A percentile compares a stretch with the other conserved stretches of the same genome.
Evolutionary conservation across 2,329 filamentous ascomycete species (phyloP).

Genomic region (Ophiostoma piceae): DNA sequence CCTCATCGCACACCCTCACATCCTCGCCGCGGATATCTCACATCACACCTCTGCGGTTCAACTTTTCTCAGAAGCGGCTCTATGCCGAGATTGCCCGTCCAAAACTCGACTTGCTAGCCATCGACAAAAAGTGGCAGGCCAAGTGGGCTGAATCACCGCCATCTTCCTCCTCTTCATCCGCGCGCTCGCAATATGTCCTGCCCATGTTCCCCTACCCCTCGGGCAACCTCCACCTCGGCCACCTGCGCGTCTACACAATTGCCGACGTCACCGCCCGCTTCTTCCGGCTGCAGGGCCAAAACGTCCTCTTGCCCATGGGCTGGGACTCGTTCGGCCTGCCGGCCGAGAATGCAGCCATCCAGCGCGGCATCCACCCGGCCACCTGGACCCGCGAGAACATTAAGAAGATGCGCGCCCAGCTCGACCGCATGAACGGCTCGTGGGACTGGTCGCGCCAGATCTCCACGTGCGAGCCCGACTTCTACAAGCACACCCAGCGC

Average conservation of each 20-base stretch:
- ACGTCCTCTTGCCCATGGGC: conserved; percentile 83
- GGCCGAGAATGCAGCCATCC: conserved; percentile 85
- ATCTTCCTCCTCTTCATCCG: background rate
- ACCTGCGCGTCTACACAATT: conserved; percentile 84
- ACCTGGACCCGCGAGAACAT: conserved; percentile 80
- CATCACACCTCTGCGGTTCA: background rate
- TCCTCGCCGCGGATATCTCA: background rate
- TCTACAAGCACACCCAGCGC: conserved; percentile 85
- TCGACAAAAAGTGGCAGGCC: conserved; percentile 51
- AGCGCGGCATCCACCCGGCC: conserved; percentile 70
- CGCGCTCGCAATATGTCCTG: conserved; percentile 59
- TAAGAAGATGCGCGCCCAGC: conserved; percentile 74
- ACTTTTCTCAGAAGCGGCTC: conserved; percentile 26
- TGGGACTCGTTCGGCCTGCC: conserved; percentile 92
- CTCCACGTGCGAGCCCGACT: conserved; percentile 74
- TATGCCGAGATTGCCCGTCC: conserved; percentile 32
- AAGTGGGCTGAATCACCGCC: conserved; percentile 37
- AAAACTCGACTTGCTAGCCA: conserved; percentile 43
- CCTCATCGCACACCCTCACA: background rate
- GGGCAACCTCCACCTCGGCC: conserved; percentile 77
- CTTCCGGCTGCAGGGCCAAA: conserved; percentile 64
- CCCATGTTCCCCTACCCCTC: conserved; percentile 95
- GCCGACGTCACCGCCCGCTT: conserved; percentile 79
- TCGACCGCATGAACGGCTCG: conserved; percentile 69
- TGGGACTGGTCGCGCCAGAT: conserved; percentile 83